phyloP scores from a whole-genome alignment of 2,329 filamentous ascomycete species.

The Aureobasidium sp. region DNA sequence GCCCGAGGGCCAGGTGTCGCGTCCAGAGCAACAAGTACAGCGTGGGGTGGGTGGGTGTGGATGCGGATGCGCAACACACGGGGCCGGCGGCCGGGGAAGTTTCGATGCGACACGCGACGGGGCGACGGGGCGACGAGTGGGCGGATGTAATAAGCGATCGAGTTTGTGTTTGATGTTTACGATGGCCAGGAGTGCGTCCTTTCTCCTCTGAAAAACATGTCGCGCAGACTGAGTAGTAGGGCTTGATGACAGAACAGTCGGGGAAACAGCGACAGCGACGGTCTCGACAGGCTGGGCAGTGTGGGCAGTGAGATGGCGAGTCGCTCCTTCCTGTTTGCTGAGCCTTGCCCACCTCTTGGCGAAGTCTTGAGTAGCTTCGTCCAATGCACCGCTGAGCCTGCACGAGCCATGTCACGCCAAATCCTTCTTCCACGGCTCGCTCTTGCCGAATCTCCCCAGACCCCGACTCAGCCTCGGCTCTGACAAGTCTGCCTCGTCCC shows the following conservation, averaged over 20 bases:
- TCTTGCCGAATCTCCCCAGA: background rate
- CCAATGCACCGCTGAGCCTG: background rate
- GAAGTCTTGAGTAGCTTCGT: background rate
- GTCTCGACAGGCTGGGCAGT: conserved; percentile 8
- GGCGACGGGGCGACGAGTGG: background rate
- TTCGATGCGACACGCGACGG: background rate
- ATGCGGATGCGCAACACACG: background rate
- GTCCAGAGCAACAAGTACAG: conserved; percentile 21
- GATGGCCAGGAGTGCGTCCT: conserved; percentile 3
- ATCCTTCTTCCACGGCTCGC: background rate
- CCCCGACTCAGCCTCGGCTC: background rate
- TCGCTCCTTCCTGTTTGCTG: conserved; percentile 9
- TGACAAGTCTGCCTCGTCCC: background rate
- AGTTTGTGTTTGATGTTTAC: background rate
- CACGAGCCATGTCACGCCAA: conserved; percentile 1
- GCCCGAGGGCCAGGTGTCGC: conserved; percentile 7
- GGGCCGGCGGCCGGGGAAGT: background rate
- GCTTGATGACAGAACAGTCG: background rate
- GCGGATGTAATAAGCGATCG: background rate
- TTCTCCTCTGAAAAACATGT: conserved; percentile 9
- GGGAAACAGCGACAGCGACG: background rate
- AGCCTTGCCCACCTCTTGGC: background rate
- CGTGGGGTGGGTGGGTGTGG: background rate
- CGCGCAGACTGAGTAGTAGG: background rate
- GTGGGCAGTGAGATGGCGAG: background rate